Base-by-base conservation (phyloP, 495 filamentous ascomycete genomes). In the Penicillium lagena region DNA sequence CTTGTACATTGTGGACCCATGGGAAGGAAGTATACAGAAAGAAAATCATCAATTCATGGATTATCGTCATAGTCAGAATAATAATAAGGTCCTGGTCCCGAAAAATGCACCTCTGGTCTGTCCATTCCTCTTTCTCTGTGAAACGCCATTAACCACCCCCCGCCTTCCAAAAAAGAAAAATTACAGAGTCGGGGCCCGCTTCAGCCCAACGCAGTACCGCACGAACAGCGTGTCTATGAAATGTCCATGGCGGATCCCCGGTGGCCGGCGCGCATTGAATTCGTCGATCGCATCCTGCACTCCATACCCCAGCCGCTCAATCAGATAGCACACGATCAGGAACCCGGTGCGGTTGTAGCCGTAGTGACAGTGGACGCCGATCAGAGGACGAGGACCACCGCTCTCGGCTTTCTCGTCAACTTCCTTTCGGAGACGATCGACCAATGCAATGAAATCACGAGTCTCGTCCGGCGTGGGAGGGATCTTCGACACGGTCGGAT, bases 311-410 rank as follows among this genome's bases (percentile, higher is more conserved):
- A 83, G 73, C 43, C 80, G 74, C 66, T 97, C 91, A 40, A 97
- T 86, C 7, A 96, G 66, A 52, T 97, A 97, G 54, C 82, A 88
- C n/a, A 85, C 83, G 30, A 97, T 81, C 56, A 96, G 83, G 58
- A 90, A 95, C 1, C 91, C 90, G 0, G 89, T 95, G 30, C 89
- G 79, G 56, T 95, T 95, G 68, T 89, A 95, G 0, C 90, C 91
- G 50, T 97, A 96, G 55, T 97, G 91, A 55, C 91, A 96, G 59
- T 97, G 91, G 1, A 95, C 89, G 10, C 85, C 91, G 37, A 96
- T 75, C 9, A 68, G 62, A 6, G 66, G 72, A 7, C 72, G 73
- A n/a, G 70, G 67, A 13, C 76, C 73, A 15, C 73, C 75, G 4
- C 56, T 33, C 46, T 63, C 66, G 41, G 64, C 60, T 45, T 60